phyloP scores from a whole-genome alignment of 2,329 filamentous ascomycete genomes.

The Talaromyces sp. region DNA sequence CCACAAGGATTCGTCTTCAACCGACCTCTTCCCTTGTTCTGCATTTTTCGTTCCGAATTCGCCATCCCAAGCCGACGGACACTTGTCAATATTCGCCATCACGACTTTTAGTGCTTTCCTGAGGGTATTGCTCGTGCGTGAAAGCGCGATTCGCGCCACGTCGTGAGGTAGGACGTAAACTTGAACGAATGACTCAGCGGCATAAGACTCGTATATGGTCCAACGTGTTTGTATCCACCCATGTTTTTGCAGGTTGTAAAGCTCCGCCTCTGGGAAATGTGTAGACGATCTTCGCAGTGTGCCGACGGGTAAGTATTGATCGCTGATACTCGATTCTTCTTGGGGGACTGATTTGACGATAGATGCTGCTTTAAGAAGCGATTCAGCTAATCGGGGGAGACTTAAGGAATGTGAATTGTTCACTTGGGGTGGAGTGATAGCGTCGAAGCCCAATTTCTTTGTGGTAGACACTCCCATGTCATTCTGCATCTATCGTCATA shows the following conservation, averaged over 20 bases:
- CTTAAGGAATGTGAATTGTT: not conserved
- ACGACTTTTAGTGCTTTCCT: conserved; percentile 37
- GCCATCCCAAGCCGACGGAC: conserved; percentile 39
- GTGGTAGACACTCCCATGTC: not conserved
- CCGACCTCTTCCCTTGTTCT: conserved; percentile 20
- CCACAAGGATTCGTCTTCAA: conserved; percentile 45
- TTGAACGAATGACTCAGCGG: conserved; percentile 26
- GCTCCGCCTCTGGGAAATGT: conserved; percentile 24
- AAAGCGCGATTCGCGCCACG: conserved; percentile 31
- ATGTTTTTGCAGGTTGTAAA: conserved; percentile 30
- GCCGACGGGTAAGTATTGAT: conserved; percentile 32
- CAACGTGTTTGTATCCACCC: conserved; percentile 35
- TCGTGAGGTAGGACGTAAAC: conserved; percentile 43
- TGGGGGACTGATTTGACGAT: not conserved
- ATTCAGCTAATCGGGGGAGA: not conserved
- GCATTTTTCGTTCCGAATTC: conserved; percentile 16
- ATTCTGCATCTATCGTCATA: not conserved
- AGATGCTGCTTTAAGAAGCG: not conserved
- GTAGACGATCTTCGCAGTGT: conserved; percentile 23
- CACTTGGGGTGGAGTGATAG: not conserved
- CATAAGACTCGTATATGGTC: conserved; percentile 20
- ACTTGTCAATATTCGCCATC: conserved; percentile 40
- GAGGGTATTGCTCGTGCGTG: conserved; percentile 33
- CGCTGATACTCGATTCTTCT: conserved; percentile 18
- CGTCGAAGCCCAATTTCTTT: not conserved